phyloP scores from a whole-genome alignment of 2,329 filamentous ascomycete species.

The Exserohilum turcica region DNA sequence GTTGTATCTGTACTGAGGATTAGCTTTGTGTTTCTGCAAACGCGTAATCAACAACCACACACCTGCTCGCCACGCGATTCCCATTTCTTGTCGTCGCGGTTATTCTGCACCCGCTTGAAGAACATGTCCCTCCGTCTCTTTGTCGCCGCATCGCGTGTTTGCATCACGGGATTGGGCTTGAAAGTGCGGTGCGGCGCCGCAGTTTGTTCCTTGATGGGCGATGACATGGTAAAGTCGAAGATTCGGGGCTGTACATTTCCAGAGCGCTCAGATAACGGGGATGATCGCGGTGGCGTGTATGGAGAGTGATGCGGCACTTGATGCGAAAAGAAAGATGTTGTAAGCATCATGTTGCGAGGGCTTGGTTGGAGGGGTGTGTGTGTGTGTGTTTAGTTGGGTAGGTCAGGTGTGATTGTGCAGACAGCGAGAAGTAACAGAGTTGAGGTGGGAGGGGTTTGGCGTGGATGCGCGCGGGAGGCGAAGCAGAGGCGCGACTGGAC shows the following conservation, averaged over 20 bases:
- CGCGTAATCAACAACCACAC: constrained; percentile 2
- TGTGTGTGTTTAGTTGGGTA: background rate
- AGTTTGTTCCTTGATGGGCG: constrained; percentile 25
- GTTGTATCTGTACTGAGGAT: constrained; percentile 49
- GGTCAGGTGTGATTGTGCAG: background rate
- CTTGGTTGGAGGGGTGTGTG: background rate
- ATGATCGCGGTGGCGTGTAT: constrained; percentile 45
- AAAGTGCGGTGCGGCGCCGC: constrained; percentile 45
- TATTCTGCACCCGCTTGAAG: constrained; percentile 61
- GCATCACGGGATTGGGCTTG: constrained; percentile 67
- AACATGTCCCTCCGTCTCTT: constrained; percentile 71
- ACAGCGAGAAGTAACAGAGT: background rate
- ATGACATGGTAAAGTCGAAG: constrained; percentile 39
- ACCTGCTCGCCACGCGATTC: constrained; percentile 55
- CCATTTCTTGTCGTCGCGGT: constrained; percentile 54
- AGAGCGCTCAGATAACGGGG: constrained; percentile 53
- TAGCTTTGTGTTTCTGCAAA: background rate
- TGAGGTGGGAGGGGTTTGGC: constrained; percentile 30
- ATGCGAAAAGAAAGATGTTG: constrained; percentile 30
- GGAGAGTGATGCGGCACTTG: constrained; percentile 32
- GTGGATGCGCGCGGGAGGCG: background rate
- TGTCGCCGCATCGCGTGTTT: constrained; percentile 64
- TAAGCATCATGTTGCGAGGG: constrained; percentile 34
- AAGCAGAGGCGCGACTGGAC: background rate
- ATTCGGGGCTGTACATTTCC: constrained; percentile 40